A percentile compares a stretch with the other conserved stretches of the same genome.
Evolutionary conservation across 2,329 filamentous ascomycete species (phyloP).

Genomic region (Nakataea oryzae): DNA sequence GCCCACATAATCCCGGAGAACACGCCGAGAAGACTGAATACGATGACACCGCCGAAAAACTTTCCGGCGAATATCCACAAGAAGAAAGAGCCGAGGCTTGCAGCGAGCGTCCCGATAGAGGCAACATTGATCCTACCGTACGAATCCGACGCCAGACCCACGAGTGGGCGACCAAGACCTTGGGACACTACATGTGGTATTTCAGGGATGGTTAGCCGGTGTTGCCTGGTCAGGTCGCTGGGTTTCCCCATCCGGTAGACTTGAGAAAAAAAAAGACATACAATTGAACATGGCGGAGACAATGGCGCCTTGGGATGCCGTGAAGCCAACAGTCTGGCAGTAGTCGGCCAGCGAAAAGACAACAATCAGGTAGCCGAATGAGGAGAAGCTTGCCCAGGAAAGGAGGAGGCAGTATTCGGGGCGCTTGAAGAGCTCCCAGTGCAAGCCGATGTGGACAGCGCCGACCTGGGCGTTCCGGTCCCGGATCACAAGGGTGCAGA

Average conservation of each 20-base stretch:
- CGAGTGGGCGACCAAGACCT: slow-evolving; percentile 57
- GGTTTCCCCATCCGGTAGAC: slow-evolving; percentile 1
- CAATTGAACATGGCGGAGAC: slow-evolving; percentile 66
- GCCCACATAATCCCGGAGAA: slow-evolving; percentile 65
- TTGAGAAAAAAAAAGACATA: slow-evolving; percentile 16
- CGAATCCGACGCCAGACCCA: slow-evolving; percentile 62
- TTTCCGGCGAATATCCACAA: slow-evolving; percentile 64
- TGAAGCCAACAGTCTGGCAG: slow-evolving; percentile 55
- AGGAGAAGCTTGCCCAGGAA: slow-evolving; percentile 58
- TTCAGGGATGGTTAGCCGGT: slow-evolving; percentile 3
- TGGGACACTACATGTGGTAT: slow-evolving; percentile 32
- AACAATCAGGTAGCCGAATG: slow-evolving; percentile 67
- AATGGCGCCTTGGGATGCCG: slow-evolving; percentile 55
- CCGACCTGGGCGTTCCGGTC: slow-evolving; percentile 66
- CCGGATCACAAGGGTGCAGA: slow-evolving; percentile 51
- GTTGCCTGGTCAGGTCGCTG: neutral
- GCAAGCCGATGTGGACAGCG: slow-evolving; percentile 56
- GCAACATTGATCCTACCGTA: slow-evolving; percentile 68
- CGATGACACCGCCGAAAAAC: slow-evolving; percentile 53
- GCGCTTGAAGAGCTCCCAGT: slow-evolving; percentile 48
- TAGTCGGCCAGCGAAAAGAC: slow-evolving; percentile 70
- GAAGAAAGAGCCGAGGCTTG: slow-evolving; percentile 54
- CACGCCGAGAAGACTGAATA: slow-evolving; percentile 59
- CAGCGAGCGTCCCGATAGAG: slow-evolving; percentile 50
- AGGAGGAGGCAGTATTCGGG: slow-evolving; percentile 55